These are phyloP conservation scores for Leersia perrieri DNA, from an alignment of 176 grass and related monocot genomes.

Conservation along the genomic window DNA sequence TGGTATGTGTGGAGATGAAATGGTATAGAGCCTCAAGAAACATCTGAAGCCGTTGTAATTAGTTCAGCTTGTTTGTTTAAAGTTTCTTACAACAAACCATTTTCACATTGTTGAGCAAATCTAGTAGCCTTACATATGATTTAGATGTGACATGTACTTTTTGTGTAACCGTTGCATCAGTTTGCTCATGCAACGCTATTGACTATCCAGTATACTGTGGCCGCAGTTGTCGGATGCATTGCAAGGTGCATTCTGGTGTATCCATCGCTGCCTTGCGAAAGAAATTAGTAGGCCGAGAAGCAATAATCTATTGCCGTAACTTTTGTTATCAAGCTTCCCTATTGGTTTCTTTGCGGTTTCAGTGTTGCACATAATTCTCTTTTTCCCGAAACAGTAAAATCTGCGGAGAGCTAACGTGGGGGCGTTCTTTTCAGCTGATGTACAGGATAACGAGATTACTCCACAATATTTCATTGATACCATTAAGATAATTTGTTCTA, in stretches of 20 bases:
- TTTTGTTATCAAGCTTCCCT: neutral
- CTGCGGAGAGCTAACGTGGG: too few species aligned
- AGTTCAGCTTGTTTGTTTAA: constrained; percentile 33
- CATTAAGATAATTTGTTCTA: too few species aligned
- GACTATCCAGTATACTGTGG: neutral
- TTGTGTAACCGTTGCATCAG: constrained; percentile 12
- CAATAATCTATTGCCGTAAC: neutral
- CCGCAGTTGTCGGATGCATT: neutral
- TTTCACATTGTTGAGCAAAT: constrained; percentile 34
- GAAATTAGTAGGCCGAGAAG: neutral
- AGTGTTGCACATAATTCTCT: neutral
- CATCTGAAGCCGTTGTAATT: constrained; percentile 46
- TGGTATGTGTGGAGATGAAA: constrained; percentile 35
- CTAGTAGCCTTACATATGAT: constrained; percentile 37
- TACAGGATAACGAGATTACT: too few species aligned
- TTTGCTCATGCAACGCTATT: neutral
- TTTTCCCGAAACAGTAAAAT: neutral
- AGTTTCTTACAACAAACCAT: constrained; percentile 23
- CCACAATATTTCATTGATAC: too few species aligned
- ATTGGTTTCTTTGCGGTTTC: neutral
- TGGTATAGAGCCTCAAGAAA: constrained; percentile 34
- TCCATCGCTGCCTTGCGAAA: neutral
- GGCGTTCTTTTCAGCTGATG: too few species aligned
- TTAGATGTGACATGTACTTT: constrained; percentile 44
- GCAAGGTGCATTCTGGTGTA: neutral